Evolutionary conservation across 2,329 filamentous ascomycete genomes (phyloP).

Genomic region (Pyrenochaeta sp.): DNA sequence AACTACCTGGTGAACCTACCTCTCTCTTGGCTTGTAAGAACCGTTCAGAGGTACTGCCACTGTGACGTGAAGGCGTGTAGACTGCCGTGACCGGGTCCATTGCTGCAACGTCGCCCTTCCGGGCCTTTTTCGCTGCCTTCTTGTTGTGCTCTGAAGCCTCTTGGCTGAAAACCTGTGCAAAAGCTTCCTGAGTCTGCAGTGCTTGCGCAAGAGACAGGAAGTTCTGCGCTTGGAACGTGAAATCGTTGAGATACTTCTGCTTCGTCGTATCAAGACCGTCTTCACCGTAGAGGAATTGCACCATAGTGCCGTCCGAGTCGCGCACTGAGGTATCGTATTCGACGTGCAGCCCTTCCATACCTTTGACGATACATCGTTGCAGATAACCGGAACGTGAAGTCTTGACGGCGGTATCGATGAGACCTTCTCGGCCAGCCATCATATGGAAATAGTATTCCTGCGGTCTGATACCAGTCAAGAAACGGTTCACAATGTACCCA

Average conservation of each 20-base stretch:
- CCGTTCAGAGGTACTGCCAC: slow-evolving; percentile 87
- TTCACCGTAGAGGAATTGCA: slow-evolving; percentile 97
- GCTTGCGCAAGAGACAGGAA: slow-evolving; percentile 80
- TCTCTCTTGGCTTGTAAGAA: slow-evolving; percentile 76
- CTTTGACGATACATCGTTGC: slow-evolving; percentile 96
- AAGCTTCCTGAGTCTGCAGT: slow-evolving; percentile 70
- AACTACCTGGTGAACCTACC: slow-evolving; percentile 45
- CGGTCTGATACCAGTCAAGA: slow-evolving; percentile 95
- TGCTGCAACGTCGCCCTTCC: slow-evolving; percentile 73
- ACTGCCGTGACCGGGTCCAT: slow-evolving; percentile 79
- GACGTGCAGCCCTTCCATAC: slow-evolving; percentile 93
- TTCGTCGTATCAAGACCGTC: slow-evolving; percentile 95
- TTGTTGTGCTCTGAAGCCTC: slow-evolving; percentile 70
- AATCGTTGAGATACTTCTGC: slow-evolving; percentile 88
- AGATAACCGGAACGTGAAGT: slow-evolving; percentile 96
- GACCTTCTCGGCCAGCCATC: slow-evolving; percentile 97
- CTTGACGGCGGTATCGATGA: slow-evolving; percentile 99
- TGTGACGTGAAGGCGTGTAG: slow-evolving; percentile 78
- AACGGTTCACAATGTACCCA: slow-evolving; percentile 93
- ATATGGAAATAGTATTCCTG: slow-evolving; percentile 99
- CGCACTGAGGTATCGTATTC: slow-evolving; percentile 94
- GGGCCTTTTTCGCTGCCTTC: slow-evolving; percentile 77
- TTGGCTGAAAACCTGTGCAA: slow-evolving; percentile 68
- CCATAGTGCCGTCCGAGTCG: slow-evolving; percentile 89
- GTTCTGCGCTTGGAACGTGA: slow-evolving; percentile 89